A percentile compares a stretch with the other conserved stretches of the same genome.
These are phyloP conservation scores for Ophiostoma populinum DNA, from an alignment of 2,329 filamentous ascomycete genomes.

Conservation along the genomic window DNA sequence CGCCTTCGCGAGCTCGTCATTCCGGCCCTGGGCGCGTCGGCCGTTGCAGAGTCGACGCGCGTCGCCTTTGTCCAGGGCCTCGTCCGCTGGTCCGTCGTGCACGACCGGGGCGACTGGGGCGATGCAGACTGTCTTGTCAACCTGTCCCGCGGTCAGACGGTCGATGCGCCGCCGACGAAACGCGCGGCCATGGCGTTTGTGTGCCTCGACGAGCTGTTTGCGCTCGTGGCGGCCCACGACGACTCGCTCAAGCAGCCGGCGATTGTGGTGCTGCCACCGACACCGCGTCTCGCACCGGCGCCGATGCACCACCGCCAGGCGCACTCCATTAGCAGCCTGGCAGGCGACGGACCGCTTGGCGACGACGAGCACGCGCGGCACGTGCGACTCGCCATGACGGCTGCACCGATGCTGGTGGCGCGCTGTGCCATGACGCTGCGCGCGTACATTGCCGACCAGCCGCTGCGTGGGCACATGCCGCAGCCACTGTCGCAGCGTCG, in stretches of 20 bases:
- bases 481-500: conserved; percentile 66
- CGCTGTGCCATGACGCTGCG: conserved; percentile 67
- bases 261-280: conserved; percentile 26
- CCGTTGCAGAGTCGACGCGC: conserved; percentile 49
- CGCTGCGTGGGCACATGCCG: conserved; percentile 73
- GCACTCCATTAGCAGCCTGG: conserved; percentile 16
- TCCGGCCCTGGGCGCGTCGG: conserved; percentile 48
- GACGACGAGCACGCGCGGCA: conserved; percentile 22
- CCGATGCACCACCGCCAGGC: conserved; percentile 19
- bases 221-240: conserved; percentile 34
- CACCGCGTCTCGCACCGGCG: conserved; percentile 19
- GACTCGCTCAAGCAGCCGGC: conserved; percentile 19
- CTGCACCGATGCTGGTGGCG: conserved; percentile 67
- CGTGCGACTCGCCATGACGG: conserved; percentile 52
- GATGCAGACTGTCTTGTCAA: conserved; percentile 33
- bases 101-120: conserved; percentile 22
- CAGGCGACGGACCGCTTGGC: conserved; percentile 10
- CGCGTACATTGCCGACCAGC: conserved; percentile 79
- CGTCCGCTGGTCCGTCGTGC: conserved; percentile 69
- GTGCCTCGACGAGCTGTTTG: conserved; percentile 64
- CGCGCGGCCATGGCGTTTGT: conserved; percentile 62
- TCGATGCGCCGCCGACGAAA: conserved; percentile 43
- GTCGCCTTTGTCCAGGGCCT: conserved; percentile 56
- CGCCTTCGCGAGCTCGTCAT: conserved; percentile 56
- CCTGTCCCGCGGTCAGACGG: conserved; percentile 53